Evolutionary conservation across 768 basidiomycete species (phyloP).

Genomic region (Phanerochaete carnosa): DNA sequence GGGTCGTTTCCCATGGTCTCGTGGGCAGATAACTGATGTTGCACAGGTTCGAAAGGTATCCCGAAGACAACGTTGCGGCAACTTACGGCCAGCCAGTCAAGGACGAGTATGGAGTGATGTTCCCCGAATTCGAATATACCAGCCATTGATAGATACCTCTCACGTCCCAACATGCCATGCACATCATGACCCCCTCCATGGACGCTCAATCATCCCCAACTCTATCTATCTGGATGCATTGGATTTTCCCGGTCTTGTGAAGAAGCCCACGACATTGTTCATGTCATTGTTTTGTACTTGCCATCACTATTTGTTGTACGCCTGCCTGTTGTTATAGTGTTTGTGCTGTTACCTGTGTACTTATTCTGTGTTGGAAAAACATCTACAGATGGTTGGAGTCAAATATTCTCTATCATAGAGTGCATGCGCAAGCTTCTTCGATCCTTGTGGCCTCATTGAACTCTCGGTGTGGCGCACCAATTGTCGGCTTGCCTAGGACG

Average conservation of each 20-base stretch:
- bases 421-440: too few species aligned
- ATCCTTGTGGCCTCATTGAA: too few species aligned
- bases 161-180: background rate
- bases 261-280: background rate
- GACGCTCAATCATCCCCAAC: background rate
- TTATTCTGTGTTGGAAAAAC: background rate
- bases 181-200: background rate
- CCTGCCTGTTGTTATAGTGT: background rate
- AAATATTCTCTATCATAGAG: too few species aligned
- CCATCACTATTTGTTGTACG: background rate
- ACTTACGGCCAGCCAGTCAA: slow-evolving; percentile 54
- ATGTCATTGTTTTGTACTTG: background rate
- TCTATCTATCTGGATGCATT: background rate
- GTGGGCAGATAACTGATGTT: slow-evolving; percentile 1
- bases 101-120: slow-evolving; percentile 64
- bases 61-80: slow-evolving; percentile 64
- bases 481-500: too few species aligned
- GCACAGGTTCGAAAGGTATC: slow-evolving; percentile 71
- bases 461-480: too few species aligned
- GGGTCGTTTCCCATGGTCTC: slow-evolving; percentile 30
- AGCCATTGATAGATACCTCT: background rate
- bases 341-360: background rate
- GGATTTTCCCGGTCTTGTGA: background rate
- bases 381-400: too few species aligned
- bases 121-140: slow-evolving; percentile 81